Base-by-base conservation (phyloP, 495 filamentous ascomycete genomes). In the Penicillium coprophilum region DNA sequence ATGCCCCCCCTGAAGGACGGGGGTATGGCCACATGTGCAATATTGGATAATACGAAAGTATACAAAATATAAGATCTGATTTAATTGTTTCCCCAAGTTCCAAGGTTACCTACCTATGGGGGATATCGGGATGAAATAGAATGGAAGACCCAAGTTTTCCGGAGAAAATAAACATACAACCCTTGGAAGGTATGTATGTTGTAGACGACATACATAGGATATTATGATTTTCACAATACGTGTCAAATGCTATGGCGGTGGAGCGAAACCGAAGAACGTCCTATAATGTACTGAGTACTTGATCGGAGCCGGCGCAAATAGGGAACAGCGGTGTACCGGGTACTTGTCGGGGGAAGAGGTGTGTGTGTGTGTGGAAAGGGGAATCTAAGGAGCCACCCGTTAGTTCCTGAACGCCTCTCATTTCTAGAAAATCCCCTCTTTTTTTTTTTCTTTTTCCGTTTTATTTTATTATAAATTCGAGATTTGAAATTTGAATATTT, bases 1-100 rank as follows among this genome's bases (percentile, higher is more conserved):
- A 72, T 71, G 63, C 62, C 59, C 55, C 58, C 59, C 60, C 60
- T 62, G 59, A 64, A 58, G 47, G 48, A 50, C 40, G 51, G 55
- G 30, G 38, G 11, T 24, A 23, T 46, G 24, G 5, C 40, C 40
- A 32, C 52, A 46, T 55, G 49, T 52, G 49, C 49, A 24, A 27
- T 49, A 21, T 23, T 21, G 17, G 12, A 43, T 43, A 23, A 36
- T 49, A 32, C 21, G 13, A 7, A 7, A 15, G 15, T 36, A 36
- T 24, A n/a, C 5, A n/a, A n/a, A n/a, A 36, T 36, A 36, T 36
- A 36, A 36, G 34, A n/a, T n/a, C 34, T 6, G 2, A n/a, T n/a
- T 36, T 36, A 6, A 7, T 8, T n/a, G 7, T n/a, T 34, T n/a
- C 34, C 24, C 13, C 23, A 28, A 13, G 13, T 46, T 27, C 24